phyloP scores from a whole-genome alignment of 169 alveolate species.

The Cryptosporidium sp. region DNA sequence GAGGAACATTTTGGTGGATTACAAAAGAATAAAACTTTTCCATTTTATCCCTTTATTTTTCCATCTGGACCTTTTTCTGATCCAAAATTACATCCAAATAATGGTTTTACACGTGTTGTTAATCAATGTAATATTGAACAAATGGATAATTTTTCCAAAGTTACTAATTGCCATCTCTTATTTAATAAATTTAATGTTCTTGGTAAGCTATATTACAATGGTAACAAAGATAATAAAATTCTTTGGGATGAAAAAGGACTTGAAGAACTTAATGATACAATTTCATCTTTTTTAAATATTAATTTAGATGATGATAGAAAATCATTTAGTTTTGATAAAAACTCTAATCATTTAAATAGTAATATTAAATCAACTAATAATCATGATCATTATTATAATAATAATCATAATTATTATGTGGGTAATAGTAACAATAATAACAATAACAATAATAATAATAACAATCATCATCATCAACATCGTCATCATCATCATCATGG shows the following conservation, averaged over 20 bases:
- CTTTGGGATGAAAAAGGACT: constrained; percentile 41
- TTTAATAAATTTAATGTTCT: constrained; percentile 37
- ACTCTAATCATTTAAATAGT: background rate
- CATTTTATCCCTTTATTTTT: constrained; percentile 80
- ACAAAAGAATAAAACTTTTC: constrained; percentile 73
- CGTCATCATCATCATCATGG: background rate
- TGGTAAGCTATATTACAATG: constrained; percentile 12
- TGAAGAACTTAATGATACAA: background rate
- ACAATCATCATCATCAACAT: background rate
- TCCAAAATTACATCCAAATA: constrained; percentile 55
- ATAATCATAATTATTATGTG: background rate
- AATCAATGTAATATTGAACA: background rate
- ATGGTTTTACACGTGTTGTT: constrained; percentile 56
- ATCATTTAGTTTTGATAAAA: background rate
- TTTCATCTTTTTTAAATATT: background rate
- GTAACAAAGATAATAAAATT: background rate
- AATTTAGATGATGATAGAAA: background rate
- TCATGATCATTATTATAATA: no score
- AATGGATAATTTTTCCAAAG: constrained; percentile 17
- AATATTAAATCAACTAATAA: background rate
- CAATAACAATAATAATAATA: background rate
- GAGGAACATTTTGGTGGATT: constrained; percentile 83
- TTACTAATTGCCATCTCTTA: constrained; percentile 40
- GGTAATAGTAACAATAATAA: background rate
- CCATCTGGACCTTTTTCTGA: constrained; percentile 79